Evolutionary conservation across 2,329 filamentous ascomycete species (phyloP), one percentile per base, ranked within the genome.

Genomic region (Fusarium globosum): DNA sequence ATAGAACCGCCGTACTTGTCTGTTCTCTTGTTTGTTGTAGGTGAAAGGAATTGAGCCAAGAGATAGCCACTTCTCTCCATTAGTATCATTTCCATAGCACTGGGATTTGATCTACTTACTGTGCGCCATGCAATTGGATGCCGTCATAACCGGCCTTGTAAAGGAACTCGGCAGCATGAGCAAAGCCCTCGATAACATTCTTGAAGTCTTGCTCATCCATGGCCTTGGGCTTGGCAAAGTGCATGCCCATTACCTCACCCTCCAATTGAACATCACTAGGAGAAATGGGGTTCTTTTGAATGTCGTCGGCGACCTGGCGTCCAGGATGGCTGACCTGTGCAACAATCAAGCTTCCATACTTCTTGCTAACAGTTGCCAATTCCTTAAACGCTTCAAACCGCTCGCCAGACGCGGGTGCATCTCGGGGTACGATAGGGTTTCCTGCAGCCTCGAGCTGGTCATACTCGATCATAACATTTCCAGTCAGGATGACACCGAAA

Each of bases 381-480:
- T 86, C 83, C 78, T 86, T 85, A 82, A 91, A 93, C 0, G 81
- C 85, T 36, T 92, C 88, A 70, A 93, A 92, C 3, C 91, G 84
- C 65, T 87, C 83, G 33, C 89, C 90, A 15, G 83, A 82, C 61
- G 86, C 87, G 0, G 84, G 80, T 12, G 85, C 85, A 11, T 84
- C 84, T 14, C 81, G 81, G 2, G 90, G 87, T 48, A 93, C 88
- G 76, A 93, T 89, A 2, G 83, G 82, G 78, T 91, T 90, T 14
- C 89, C 89, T 6, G 85, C 76, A 10, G 83, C 84, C 71, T 90
- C 88, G 4, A 91, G 80, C 59, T 89, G 85, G 56, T 90, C 88
- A 71, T 87, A 88, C 53, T 91, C 88, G 49, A 92, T 85, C 86
- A 91, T 90, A 67, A 91, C 83, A 79, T 93, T 93, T 48, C 91